Conservation (phyloP, 768 basidiomycete genomes). For the Auricularia auricula-judae region DNA sequence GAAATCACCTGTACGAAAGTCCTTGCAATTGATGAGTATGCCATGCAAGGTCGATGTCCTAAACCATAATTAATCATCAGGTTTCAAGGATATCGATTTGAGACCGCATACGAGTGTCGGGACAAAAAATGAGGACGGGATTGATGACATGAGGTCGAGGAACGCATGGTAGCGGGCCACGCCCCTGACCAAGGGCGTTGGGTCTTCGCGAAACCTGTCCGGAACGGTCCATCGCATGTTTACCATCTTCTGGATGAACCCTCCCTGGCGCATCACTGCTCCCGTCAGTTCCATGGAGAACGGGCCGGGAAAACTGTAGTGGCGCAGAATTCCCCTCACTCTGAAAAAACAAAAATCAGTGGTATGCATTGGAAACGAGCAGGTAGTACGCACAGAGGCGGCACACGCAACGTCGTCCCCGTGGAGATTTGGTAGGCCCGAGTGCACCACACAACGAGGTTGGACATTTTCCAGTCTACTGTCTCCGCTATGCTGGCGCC, state of each 20-base stretch:
- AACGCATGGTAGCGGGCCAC: neutral
- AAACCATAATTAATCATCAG: slow-evolving; percentile 12
- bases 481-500: too few relatives aligned
- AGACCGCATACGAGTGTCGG: neutral
- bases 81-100: neutral
- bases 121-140: neutral
- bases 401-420: neutral
- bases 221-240: neutral
- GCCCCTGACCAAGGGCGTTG: neutral
- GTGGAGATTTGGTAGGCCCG: too few relatives aligned
- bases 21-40: slow-evolving; percentile 60
- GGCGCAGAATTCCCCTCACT: neutral
- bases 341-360: neutral
- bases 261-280: neutral
- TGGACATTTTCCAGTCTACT: too few relatives aligned
- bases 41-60: slow-evolving; percentile 72
- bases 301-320: neutral
- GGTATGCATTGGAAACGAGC: neutral
- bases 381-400: neutral
- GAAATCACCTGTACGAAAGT: slow-evolving; percentile 25
- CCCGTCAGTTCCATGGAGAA: neutral
- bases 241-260: slow-evolving; percentile 1
- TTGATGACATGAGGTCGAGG: neutral
- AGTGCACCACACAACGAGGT: too few relatives aligned
- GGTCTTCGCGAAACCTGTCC: neutral